Percentiles rank a stretch among this genome's conserved stretches.
phyloP scores from a whole-genome alignment of 1,139 yeast genomes.

The Taphrina pruni region DNA sequence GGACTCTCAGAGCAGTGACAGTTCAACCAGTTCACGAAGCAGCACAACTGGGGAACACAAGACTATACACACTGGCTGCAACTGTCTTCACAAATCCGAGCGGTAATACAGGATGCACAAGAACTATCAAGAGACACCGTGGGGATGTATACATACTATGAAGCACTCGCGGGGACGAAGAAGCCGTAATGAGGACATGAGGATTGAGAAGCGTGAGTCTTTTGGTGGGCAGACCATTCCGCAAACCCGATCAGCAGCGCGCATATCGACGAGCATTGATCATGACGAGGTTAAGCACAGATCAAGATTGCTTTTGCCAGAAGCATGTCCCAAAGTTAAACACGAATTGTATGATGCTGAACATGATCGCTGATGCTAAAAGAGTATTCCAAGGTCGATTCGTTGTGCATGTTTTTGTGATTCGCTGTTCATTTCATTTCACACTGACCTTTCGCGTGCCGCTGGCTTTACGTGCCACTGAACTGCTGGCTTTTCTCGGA shows the following conservation, averaged over 20 bases:
- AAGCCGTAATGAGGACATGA: background rate
- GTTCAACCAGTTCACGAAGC: conserved; percentile 1
- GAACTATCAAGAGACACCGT: background rate
- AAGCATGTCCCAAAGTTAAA: no score
- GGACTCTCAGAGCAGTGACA: conserved; percentile 15
- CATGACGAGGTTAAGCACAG: no score
- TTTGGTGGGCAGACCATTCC: no score
- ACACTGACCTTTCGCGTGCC: conserved; percentile 22
- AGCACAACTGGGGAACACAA: background rate
- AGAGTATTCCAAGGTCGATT: background rate
- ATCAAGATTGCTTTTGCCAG: no score
- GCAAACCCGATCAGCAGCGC: no score
- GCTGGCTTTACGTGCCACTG: conserved; percentile 12
- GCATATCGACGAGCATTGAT: no score
- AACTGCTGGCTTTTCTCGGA: conserved; percentile 14
- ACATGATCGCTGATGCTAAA: conserved; percentile 11
- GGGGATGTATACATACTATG: background rate
- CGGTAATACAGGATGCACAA: background rate
- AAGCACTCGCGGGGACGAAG: background rate
- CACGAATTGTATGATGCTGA: background rate
- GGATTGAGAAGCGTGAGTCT: background rate
- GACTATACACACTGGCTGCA: background rate
- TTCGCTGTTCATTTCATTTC: background rate
- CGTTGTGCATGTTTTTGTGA: no score
- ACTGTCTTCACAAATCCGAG: background rate